A percentile compares a stretch with the other conserved stretches of the same genome.
Evolutionary conservation across 2,329 filamentous ascomycete species (phyloP).

Genomic region (Volutella citrinella): DNA sequence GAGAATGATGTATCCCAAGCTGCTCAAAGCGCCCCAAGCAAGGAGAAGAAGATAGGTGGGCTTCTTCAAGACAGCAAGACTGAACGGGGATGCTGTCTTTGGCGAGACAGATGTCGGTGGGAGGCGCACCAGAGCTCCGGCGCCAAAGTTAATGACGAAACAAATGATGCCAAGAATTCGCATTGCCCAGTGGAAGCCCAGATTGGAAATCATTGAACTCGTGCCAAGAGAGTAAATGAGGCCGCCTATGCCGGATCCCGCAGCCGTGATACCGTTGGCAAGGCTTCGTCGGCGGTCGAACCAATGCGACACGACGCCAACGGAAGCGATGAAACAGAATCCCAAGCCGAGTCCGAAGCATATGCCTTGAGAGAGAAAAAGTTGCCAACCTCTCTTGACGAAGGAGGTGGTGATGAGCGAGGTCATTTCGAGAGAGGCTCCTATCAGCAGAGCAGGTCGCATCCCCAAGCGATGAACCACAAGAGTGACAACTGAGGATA

Average conservation of each 20-base stretch:
- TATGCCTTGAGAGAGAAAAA: constrained; percentile 57
- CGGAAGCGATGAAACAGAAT: constrained; percentile 54
- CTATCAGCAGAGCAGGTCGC: constrained; percentile 43
- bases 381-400: constrained; percentile 53
- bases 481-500: constrained; percentile 38
- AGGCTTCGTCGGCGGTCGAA: constrained; percentile 54
- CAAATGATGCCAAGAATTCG: constrained; percentile 47
- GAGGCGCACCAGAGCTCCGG: no score
- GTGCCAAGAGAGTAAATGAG: constrained; percentile 20
- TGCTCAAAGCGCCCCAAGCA: constrained; percentile 56
- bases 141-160: constrained; percentile 52
- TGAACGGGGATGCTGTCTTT: not conserved
- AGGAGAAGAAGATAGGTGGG: constrained; percentile 55
- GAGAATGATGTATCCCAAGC: constrained; percentile 63
- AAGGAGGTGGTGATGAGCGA: constrained; percentile 54
- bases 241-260: constrained; percentile 45
- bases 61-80: constrained; percentile 35
- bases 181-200: constrained; percentile 57
- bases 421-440: constrained; percentile 47
- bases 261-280: constrained; percentile 54
- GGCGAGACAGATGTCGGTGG: no score
- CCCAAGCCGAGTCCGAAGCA: constrained; percentile 61
- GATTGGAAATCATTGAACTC: constrained; percentile 50
- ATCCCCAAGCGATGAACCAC: constrained; percentile 28
- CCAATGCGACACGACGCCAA: constrained; percentile 59